Conservation (phyloP, 805 yeast species). For the Candida ipomoeae region DNA sequence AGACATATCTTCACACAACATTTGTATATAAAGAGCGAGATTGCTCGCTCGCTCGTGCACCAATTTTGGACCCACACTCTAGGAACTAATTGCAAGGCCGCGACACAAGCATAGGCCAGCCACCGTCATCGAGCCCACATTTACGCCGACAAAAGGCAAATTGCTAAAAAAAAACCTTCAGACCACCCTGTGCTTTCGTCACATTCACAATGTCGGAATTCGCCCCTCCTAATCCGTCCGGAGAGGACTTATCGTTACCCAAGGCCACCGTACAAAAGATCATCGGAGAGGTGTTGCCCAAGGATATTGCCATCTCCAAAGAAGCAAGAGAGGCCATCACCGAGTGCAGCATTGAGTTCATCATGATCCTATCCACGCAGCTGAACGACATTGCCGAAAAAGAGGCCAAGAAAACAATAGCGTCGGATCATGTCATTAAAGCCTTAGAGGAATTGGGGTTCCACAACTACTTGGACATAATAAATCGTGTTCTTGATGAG, state of each 20-base stretch:
- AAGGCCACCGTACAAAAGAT: conserved; percentile 95
- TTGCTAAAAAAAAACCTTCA: neutral
- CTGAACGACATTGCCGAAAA: conserved; percentile 94
- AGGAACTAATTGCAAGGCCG: conserved; percentile 1
- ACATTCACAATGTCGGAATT: conserved; percentile 35
- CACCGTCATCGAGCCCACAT: neutral
- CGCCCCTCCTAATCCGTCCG: conserved; percentile 24
- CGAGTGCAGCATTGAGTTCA: conserved; percentile 93
- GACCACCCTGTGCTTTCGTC: neutral
- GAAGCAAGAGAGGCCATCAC: conserved; percentile 94
- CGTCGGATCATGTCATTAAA: conserved; percentile 90
- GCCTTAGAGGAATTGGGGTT: conserved; percentile 88
- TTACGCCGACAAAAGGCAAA: neutral
- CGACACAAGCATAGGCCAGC: neutral
- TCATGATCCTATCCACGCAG: conserved; percentile 90
- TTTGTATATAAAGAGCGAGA: conserved; percentile 4
- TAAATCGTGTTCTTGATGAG: conserved; percentile 74
- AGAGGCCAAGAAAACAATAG: conserved; percentile 93
- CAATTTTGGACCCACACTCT: neutral
- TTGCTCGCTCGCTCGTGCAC: conserved; percentile 4
- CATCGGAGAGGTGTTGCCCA: conserved; percentile 81
- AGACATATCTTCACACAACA: conserved; percentile 1
- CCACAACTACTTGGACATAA: conserved; percentile 74
- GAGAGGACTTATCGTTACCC: conserved; percentile 42
- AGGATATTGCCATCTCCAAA: conserved; percentile 82